A percentile compares a stretch with the other conserved stretches of the same genome.
These are phyloP conservation scores for Hygrophorus pudorinus DNA, from an alignment of 768 basidiomycete genomes.

Conservation along the genomic window DNA sequence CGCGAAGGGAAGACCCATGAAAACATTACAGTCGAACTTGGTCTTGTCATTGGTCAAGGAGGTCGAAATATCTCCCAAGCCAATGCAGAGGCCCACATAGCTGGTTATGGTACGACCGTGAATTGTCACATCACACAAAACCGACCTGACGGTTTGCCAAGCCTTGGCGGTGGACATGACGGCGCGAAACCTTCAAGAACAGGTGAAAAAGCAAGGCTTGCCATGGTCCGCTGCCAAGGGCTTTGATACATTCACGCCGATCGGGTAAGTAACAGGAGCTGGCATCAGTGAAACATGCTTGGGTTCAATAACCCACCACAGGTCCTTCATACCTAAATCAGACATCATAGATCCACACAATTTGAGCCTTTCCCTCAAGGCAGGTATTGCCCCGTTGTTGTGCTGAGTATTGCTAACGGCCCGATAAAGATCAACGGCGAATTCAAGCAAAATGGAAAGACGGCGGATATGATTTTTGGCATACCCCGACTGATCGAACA, in stretches of 20 bases:
- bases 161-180: conserved; percentile 96
- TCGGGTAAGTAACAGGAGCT: conserved; percentile 70
- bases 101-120: conserved; percentile 71
- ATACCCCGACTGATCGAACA: conserved; percentile 86
- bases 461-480: conserved; percentile 84
- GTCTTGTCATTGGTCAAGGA: conserved; percentile 85
- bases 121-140: too few species aligned
- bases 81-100: conserved; percentile 68
- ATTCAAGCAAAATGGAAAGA: conserved; percentile 77
- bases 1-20: background rate
- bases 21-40: conserved; percentile 73
- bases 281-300: too few species aligned
- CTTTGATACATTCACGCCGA: conserved; percentile 92
- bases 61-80: conserved; percentile 74
- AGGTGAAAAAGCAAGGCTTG: conserved; percentile 85
- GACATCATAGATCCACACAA: conserved; percentile 62
- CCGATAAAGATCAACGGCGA: conserved; percentile 65
- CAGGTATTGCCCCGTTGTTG: conserved; percentile 14
- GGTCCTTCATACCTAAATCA: conserved; percentile 74
- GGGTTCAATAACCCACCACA: too few species aligned
- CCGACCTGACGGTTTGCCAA: conserved; percentile 19
- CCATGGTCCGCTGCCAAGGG: conserved; percentile 98
- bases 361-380: conserved; percentile 70
- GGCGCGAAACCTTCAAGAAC: conserved; percentile 89
- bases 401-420: background rate